Conservation (phyloP, 352 stramenopile species). For the Globisporangium paroecandrum region DNA sequence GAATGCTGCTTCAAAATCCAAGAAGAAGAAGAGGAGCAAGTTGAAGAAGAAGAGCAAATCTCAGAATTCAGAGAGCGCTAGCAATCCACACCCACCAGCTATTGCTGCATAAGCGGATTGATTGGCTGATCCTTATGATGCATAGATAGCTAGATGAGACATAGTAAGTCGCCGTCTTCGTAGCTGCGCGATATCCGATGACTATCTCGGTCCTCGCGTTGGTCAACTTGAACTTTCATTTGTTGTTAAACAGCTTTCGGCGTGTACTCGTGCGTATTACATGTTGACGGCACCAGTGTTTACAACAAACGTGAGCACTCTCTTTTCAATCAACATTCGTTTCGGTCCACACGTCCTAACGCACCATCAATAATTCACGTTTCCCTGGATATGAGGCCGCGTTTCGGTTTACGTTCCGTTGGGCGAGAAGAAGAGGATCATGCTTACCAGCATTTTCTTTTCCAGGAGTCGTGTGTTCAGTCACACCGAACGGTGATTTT, state of each 20-base stretch:
- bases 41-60: background rate
- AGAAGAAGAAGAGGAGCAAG: background rate
- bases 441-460: background rate
- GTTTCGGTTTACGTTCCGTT: too few relatives aligned
- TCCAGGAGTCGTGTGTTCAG: background rate
- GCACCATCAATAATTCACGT: too few relatives aligned
- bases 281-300: background rate
- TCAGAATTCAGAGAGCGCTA: background rate
- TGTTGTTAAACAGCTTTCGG: background rate
- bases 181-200: background rate
- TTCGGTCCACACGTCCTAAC: too few relatives aligned
- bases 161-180: too few relatives aligned
- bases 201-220: background rate
- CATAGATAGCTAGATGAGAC: too few relatives aligned
- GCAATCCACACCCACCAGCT: background rate
- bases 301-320: background rate
- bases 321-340: too few relatives aligned
- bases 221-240: background rate
- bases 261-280: too few relatives aligned
- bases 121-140: background rate
- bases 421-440: too few relatives aligned
- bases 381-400: too few relatives aligned
- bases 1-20: background rate
- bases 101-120: background rate
- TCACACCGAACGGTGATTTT: too few relatives aligned